Evolutionary conservation across 2,329 filamentous ascomycete species (phyloP).

Genomic region (Pseudocercospora ulei): DNA sequence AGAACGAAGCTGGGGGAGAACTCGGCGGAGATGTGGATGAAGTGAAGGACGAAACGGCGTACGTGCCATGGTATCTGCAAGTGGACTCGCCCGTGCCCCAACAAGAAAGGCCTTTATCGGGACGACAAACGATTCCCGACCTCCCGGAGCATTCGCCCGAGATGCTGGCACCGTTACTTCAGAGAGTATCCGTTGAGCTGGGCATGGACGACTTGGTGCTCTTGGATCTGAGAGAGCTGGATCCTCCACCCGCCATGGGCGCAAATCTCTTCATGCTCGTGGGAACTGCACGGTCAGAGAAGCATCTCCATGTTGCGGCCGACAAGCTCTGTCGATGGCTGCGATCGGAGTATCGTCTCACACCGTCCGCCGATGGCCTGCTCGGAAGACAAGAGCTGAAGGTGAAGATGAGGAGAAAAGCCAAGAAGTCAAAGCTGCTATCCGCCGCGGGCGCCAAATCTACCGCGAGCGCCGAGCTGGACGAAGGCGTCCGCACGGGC

Average conservation of each 20-base stretch:
- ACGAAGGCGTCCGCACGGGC: conserved; percentile 82
- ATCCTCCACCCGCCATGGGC: conserved; percentile 79
- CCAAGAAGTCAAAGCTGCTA: conserved; percentile 69
- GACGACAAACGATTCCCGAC: conserved; percentile 51
- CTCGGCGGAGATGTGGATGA: background rate
- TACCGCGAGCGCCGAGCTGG: conserved; percentile 51
- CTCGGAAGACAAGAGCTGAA: conserved; percentile 86
- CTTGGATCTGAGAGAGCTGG: conserved; percentile 71
- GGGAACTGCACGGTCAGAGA: conserved; percentile 80
- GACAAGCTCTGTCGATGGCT: conserved; percentile 85
- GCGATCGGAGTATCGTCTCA: conserved; percentile 59
- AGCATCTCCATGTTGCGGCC: conserved; percentile 82
- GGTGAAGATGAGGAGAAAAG: conserved; percentile 69
- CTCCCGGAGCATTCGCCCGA: conserved; percentile 60
- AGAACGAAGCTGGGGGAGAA: conserved; percentile 1
- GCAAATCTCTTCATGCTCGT: conserved; percentile 87
- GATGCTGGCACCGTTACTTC: conserved; percentile 61
- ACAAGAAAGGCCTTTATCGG: conserved; percentile 38
- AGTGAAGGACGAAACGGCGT: conserved; percentile 1
- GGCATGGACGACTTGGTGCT: conserved; percentile 74
- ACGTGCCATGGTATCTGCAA: conserved; percentile 76
- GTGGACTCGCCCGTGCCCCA: conserved; percentile 39
- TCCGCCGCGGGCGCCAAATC: conserved; percentile 55
- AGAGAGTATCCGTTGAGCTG: conserved; percentile 72
- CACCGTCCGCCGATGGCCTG: conserved; percentile 73